Base-by-base conservation (phyloP, 73 alveolate genomes). In the Paramecium primaurelia region DNA sequence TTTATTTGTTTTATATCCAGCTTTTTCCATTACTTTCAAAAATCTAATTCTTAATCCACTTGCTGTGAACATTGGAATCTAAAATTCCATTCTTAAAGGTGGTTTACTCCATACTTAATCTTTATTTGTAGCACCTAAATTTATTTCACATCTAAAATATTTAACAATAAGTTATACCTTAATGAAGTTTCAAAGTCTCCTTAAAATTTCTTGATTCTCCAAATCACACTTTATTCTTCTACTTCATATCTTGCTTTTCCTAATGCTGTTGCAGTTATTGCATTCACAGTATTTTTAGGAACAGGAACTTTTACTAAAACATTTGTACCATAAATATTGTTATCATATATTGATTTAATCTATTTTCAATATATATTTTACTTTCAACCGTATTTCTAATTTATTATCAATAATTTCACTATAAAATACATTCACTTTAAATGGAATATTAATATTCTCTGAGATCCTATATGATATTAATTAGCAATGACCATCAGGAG, bases 401-500 rank as follows among this genome's bases (percentile, higher is more conserved):
- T 95, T 93, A 20, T 92, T 51, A 28, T 93, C 44, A 45, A 95
- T 97, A 80, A 64, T 69, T 42, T 97, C 98, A 30, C 96, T 94
- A 16, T 96, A 96, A 7, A 97, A 93, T 8, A 98, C 97, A 77
- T 93, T 95, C 59, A 98, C 93, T 92, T 97, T 97, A 93, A 97
- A 97, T 2, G 99, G 99, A 11, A 98, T 92, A 71, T 95, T 98
- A 40, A 97, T 95, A 80, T 97, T 98, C 92, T 98, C 99, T 44
- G 97, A 93, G 12, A 97, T 96, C 71, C 99, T 94, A 80, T 97
- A 97, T 47, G 93, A 90, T 97, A 95, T 93, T 49, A 96, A 92
- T 59, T 98, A 98, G 92, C 97, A 98, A 34, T 92, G 94, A 14
- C 99, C 99, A 95, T 98, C 99, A 42, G 99, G 99, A n/a, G 99